These are phyloP conservation scores for Periglandula ipomoeae DNA, from an alignment of 2,329 filamentous ascomycete species.

Conservation along the genomic window DNA sequence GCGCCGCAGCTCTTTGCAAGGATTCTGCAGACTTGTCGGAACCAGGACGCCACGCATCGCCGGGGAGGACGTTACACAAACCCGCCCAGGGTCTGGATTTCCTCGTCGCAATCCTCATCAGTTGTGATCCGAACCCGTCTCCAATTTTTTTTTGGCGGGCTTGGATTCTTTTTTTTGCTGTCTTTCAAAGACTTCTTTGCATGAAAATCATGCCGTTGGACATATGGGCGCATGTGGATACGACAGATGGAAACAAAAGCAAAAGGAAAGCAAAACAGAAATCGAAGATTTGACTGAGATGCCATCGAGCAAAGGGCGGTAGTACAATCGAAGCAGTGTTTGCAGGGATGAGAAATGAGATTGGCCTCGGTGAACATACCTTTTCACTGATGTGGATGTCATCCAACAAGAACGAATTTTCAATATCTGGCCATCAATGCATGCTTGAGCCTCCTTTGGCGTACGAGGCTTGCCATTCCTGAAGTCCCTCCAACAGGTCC, in stretches of 20 bases:
- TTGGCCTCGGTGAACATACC: slow-evolving; percentile 7
- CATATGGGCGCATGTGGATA: too few relatives aligned
- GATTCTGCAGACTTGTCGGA: slow-evolving; percentile 14
- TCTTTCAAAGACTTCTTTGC: too few relatives aligned
- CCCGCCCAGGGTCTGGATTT: slow-evolving; percentile 5
- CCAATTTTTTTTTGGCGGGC: background rate
- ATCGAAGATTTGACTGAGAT: background rate
- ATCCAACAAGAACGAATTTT: background rate
- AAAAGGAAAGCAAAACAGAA: too few relatives aligned
- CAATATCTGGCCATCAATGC: background rate
- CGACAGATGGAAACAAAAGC: background rate
- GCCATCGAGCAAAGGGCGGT: background rate
- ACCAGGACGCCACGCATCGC: slow-evolving; percentile 16
- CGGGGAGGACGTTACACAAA: slow-evolving; percentile 14
- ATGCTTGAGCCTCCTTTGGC: background rate
- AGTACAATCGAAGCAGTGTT: background rate
- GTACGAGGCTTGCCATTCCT: background rate
- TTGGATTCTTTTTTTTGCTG: background rate
- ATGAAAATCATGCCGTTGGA: too few relatives aligned
- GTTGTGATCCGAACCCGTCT: background rate
- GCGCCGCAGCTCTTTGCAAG: slow-evolving; percentile 11
- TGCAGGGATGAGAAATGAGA: slow-evolving; percentile 6
- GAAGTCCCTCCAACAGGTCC: background rate
- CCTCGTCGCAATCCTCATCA: background rate
- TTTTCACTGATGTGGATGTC: slow-evolving; percentile 1